Evolutionary conservation across 306 rosid species (phyloP).

Genomic region (Ziziphus jujuba): DNA sequence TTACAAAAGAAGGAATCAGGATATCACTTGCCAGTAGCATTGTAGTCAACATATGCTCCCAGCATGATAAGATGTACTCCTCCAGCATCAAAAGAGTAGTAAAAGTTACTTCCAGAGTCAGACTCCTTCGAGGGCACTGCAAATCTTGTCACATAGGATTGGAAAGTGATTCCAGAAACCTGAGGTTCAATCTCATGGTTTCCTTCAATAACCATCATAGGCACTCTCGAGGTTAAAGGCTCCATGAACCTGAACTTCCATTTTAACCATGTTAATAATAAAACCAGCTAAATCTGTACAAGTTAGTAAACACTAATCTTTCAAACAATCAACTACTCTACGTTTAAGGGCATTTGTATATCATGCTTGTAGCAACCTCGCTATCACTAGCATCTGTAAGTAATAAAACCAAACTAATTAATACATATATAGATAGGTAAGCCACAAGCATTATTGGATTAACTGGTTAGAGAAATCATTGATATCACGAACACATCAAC

Average conservation of each 20-base stretch:
- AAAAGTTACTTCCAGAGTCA: constrained; percentile 75
- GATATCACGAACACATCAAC: not conserved
- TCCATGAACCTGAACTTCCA: constrained; percentile 74
- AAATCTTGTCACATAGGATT: constrained; percentile 72
- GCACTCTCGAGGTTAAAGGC: constrained; percentile 67
- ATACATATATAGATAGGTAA: no score
- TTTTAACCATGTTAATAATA: not conserved
- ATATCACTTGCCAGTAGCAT: constrained; percentile 52
- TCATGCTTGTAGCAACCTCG: not conserved
- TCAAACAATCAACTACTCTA: not conserved
- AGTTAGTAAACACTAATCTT: not conserved
- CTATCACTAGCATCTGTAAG: not conserved
- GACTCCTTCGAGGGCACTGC: constrained; percentile 74
- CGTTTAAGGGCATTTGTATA: not conserved
- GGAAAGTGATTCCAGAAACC: constrained; percentile 61
- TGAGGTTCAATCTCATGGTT: constrained; percentile 98
- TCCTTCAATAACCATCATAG: constrained; percentile 93
- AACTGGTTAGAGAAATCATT: constrained; percentile 3
- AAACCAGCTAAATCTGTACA: not conserved
- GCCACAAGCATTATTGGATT: not conserved
- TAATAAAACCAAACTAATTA: no score
- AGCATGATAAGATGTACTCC: constrained; percentile 87
- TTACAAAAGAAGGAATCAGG: not conserved
- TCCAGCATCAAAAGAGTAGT: constrained; percentile 81
- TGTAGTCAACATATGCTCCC: constrained; percentile 87